phyloP scores from a whole-genome alignment of 2,329 filamentous ascomycete genomes.

The Sclerotinia trifoliorum region DNA sequence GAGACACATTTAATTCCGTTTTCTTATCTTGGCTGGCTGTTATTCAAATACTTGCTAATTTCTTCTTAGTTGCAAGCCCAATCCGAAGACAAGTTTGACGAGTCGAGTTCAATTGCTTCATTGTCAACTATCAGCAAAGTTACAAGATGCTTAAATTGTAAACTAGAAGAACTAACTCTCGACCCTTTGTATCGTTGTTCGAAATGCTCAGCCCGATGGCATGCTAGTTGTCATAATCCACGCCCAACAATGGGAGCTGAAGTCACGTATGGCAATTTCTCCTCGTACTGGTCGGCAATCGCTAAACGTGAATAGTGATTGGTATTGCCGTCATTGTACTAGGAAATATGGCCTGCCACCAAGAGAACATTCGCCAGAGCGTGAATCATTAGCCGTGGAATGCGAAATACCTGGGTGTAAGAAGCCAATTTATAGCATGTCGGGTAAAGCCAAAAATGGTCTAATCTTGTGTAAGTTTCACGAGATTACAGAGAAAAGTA shows the following conservation, averaged over 20 bases:
- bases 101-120: slow-evolving; percentile 23
- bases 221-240: slow-evolving; percentile 28
- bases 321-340: slow-evolving; percentile 16
- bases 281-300: background rate
- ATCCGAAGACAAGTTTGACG: slow-evolving; percentile 26
- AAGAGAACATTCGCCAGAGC: background rate
- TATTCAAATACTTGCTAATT: slow-evolving; percentile 25
- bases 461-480: slow-evolving; percentile 9
- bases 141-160: slow-evolving; percentile 32
- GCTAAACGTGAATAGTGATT: slow-evolving; percentile 15
- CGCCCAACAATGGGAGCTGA: background rate
- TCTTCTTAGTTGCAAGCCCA: slow-evolving; percentile 24
- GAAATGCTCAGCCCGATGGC: slow-evolving; percentile 29
- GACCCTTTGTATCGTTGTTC: slow-evolving; percentile 30
- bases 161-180: slow-evolving; percentile 21
- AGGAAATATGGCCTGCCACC: slow-evolving; percentile 6
- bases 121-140: slow-evolving; percentile 17
- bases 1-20: slow-evolving; percentile 47
- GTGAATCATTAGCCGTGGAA: background rate
- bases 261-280: slow-evolving; percentile 1
- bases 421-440: slow-evolving; percentile 11
- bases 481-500: slow-evolving; percentile 10
- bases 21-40: background rate
- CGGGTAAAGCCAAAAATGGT: slow-evolving; percentile 1
- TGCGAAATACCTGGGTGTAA: slow-evolving; percentile 18